Evolutionary conservation across 768 basidiomycete species (phyloP).

Genomic region (Amanita fuliginea): DNA sequence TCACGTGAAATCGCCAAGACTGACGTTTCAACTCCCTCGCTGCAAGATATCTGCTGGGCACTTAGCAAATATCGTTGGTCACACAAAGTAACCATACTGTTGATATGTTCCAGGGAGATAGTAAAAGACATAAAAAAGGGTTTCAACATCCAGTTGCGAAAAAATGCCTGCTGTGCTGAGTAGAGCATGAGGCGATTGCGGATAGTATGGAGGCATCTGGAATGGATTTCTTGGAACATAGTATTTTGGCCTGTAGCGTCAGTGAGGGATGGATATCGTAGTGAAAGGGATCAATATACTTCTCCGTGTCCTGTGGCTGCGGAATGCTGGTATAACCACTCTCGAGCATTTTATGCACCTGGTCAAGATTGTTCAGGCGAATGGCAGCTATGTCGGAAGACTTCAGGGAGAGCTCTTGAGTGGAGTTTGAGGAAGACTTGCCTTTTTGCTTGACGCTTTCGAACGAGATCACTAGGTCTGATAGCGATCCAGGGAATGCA

Average conservation of each 20-base stretch:
- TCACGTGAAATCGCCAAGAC: conserved; percentile 98
- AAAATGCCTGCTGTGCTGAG: conserved; percentile 80
- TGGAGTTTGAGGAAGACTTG: conserved; percentile 19
- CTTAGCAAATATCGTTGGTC: background rate
- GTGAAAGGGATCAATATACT: conserved; percentile 36
- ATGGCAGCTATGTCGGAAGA: conserved; percentile 39
- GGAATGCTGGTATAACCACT: conserved; percentile 84
- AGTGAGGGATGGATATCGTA: conserved; percentile 3
- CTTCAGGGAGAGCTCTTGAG: background rate
- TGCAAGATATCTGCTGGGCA: conserved; percentile 64
- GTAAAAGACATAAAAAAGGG: conserved; percentile 98
- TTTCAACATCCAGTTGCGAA: conserved; percentile 90
- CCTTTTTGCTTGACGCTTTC: conserved; percentile 97
- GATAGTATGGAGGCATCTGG: conserved; percentile 89
- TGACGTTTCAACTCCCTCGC: conserved; percentile 96
- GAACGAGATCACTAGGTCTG: conserved; percentile 89
- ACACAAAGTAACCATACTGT: conserved; percentile 49
- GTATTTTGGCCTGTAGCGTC: conserved; percentile 72
- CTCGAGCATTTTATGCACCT: conserved; percentile 89
- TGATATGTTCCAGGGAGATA: conserved; percentile 96
- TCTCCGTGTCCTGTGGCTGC: conserved; percentile 90
- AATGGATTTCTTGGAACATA: conserved; percentile 91
- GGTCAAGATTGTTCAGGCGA: conserved; percentile 79
- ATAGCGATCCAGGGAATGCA: conserved; percentile 75
- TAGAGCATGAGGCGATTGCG: conserved; percentile 74